Base-by-base conservation (phyloP, 202 grass and related monocot species). In the Panicum virgatum region DNA sequence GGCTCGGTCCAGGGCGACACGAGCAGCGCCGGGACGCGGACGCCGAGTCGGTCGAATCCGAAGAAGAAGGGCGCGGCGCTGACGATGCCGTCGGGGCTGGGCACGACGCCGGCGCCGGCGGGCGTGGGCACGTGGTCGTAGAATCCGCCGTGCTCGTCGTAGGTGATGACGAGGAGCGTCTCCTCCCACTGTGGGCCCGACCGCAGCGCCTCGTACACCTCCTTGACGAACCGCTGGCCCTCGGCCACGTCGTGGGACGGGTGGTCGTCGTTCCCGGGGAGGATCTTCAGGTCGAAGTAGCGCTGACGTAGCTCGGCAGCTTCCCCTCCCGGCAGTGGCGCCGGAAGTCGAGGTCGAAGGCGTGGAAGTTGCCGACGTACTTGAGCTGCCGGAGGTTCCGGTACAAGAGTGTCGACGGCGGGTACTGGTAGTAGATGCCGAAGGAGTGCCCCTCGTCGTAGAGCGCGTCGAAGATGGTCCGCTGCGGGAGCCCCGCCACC, bases 141-240 rank as follows among this genome's bases (percentile, higher is more conserved):
- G 88, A 98, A 98, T 0, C 95, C 92, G 0, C 92, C 90, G 60
- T 98, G 92, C 86, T 98, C 95, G 67, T 98, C 95, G 78, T 94
- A 98, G 34, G 92, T 93, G 69, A 98, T 5, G 13, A 98, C 48
- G 43, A 94, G 86, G 27, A 97, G 64, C 60, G 65, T 84, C 72
- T 97, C 86, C 7, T 90, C 56, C 95, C 95, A 98, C 71, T 94
- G 95, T 0, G 90, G 95, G 1, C 95, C 79, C 0, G 90, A 84
- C 0, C 90, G 81, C 16, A 94, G 76, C 10, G 95, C 88, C 72
- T 94, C 88, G 50, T 94, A 98, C 1, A 98, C 84, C 86, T 88
- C 88, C 83, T 94, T 94, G 5, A 97, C 67, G 29, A 97, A 88
- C 1, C 82, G 81, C 85, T 97, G 92, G 5, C 95, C 92, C 66